A percentile compares a stretch with the other conserved stretches of the same genome.
phyloP scores from a whole-genome alignment of 75 land plant genomes.

The Selaginella tamariscina region DNA sequence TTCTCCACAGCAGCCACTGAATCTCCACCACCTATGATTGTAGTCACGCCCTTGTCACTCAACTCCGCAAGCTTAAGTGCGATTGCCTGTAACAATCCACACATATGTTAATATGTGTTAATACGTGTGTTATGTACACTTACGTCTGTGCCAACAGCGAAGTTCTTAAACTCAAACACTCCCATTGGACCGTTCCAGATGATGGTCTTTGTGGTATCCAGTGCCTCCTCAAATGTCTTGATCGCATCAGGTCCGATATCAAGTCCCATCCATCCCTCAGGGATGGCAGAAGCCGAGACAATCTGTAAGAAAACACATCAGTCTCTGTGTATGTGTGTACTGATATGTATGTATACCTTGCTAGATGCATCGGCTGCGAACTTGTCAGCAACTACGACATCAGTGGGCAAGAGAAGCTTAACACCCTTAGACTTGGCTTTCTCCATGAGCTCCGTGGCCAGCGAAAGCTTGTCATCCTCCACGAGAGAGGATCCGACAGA shows the following conservation, averaged over 20 bases:
- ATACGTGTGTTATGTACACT: too few relatives aligned
- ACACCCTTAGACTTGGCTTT: slow-evolving; percentile 67
- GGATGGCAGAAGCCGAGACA: slow-evolving; percentile 47
- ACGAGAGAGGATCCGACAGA: slow-evolving; percentile 72
- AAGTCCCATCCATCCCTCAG: slow-evolving; percentile 81
- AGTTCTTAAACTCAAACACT: slow-evolving; percentile 80
- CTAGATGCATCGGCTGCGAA: too few relatives aligned
- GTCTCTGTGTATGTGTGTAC: too few relatives aligned
- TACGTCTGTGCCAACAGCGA: slow-evolving; percentile 71
- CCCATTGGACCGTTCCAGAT: slow-evolving; percentile 94
- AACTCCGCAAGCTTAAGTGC: slow-evolving; percentile 39
- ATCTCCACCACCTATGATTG: slow-evolving; percentile 37
- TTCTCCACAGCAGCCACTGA: slow-evolving; percentile 35
- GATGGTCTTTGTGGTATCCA: slow-evolving; percentile 57
- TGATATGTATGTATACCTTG: slow-evolving; percentile 62
- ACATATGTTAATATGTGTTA: too few relatives aligned
- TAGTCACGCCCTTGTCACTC: slow-evolving; percentile 29
- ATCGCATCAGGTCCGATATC: slow-evolving; percentile 73
- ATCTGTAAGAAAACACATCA: slow-evolving; percentile 21
- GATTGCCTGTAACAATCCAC: slow-evolving; percentile 33
- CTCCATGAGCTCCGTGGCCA: slow-evolving; percentile 44
- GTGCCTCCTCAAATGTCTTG: slow-evolving; percentile 51
- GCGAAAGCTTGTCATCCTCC: slow-evolving; percentile 74
- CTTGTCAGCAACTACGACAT: slow-evolving; percentile 61
- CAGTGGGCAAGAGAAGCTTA: slow-evolving; percentile 55